phyloP scores from a whole-genome alignment of 768 basidiomycete species.

The Mycena haematopus region DNA sequence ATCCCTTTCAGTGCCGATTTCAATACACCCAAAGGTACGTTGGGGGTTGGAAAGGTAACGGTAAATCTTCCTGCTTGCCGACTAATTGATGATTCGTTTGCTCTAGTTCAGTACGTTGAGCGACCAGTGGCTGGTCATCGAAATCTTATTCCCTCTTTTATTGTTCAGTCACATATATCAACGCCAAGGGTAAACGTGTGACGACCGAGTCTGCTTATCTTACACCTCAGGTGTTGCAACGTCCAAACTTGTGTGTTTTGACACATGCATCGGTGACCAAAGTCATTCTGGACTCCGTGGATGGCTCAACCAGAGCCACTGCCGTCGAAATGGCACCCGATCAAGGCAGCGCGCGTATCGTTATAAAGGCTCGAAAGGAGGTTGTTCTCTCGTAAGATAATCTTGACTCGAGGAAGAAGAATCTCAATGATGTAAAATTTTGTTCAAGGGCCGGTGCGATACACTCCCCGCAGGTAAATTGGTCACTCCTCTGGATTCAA shows the following conservation, averaged over 20 bases:
- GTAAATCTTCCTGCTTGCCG: not conserved
- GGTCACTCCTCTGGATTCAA: no score
- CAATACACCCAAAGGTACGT: conserved; percentile 58
- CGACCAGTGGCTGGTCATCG: no score
- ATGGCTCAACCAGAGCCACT: conserved; percentile 47
- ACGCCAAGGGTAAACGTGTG: conserved; percentile 54
- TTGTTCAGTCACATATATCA: conserved; percentile 67
- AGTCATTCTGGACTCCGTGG: conserved; percentile 49
- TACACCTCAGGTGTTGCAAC: conserved; percentile 59
- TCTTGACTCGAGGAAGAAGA: no score
- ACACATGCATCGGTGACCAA: conserved; percentile 59
- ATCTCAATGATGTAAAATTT: not conserved
- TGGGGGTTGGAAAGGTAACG: conserved; percentile 61
- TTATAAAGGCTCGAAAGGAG: conserved; percentile 56
- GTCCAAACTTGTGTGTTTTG: conserved; percentile 67
- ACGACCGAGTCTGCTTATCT: conserved; percentile 70
- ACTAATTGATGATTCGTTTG: no score
- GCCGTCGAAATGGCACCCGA: conserved; percentile 61
- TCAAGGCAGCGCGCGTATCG: conserved; percentile 32
- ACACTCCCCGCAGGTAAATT: conserved; percentile 70
- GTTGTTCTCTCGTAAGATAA: conserved; percentile 65
- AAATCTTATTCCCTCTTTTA: no score
- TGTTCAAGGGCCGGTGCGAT: conserved; percentile 61
- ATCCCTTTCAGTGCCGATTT: conserved; percentile 63
- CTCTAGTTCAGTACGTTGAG: no score